Percentiles rank a stretch among this genome's conserved stretches.
phyloP scores from a whole-genome alignment of 805 yeast genomes.

The Ogataea degrootiae region DNA sequence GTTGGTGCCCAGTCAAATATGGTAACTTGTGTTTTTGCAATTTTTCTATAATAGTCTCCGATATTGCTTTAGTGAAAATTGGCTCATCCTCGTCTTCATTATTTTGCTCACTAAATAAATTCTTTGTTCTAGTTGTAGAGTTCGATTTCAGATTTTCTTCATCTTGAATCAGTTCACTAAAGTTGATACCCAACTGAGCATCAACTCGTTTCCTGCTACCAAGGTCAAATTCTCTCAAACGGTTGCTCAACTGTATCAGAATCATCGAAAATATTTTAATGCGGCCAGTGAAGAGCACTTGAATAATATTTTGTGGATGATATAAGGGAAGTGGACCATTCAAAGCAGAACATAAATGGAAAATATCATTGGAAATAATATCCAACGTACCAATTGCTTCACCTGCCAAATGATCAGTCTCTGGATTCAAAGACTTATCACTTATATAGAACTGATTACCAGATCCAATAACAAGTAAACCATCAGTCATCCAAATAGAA shows the following conservation, averaged over 20 bases:
- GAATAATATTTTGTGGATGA: constrained; percentile 86
- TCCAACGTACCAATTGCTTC: constrained; percentile 55
- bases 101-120: constrained; percentile 21
- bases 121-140: constrained; percentile 7
- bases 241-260: constrained; percentile 47
- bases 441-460: constrained; percentile 88
- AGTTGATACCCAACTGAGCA: constrained; percentile 20
- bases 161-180: constrained; percentile 7
- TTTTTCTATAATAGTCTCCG: constrained; percentile 49
- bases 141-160: constrained; percentile 2
- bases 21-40: constrained; percentile 68
- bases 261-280: constrained; percentile 51
- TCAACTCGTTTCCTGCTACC: constrained; percentile 19
- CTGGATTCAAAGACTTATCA: constrained; percentile 59
- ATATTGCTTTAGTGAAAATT: constrained; percentile 24
- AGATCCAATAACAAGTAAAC: constrained; percentile 74
- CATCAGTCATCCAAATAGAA: constrained; percentile 79
- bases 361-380: constrained; percentile 50
- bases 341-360: constrained; percentile 67
- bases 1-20: constrained; percentile 85
- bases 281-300: constrained; percentile 62
- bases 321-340: constrained; percentile 89
- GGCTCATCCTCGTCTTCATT: constrained; percentile 20
- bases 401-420: constrained; percentile 44
- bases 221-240: constrained; percentile 50